A percentile compares a stretch with the other conserved stretches of the same genome.
phyloP scores from a whole-genome alignment of 148 eudicot species.

The Rhododendron simsii region DNA sequence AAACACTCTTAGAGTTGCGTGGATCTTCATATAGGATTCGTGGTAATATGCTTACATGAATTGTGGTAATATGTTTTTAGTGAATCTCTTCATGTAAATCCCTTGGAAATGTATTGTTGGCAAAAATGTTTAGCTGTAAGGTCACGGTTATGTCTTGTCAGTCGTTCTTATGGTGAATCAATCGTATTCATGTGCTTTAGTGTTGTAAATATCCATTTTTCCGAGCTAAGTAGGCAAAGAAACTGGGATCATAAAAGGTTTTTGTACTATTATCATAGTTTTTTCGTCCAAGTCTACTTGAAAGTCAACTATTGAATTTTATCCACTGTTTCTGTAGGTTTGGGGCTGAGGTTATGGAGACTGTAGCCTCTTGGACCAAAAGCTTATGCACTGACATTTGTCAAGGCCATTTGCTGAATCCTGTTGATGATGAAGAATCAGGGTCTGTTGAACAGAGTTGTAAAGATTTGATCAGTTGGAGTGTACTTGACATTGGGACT shows the following conservation, averaged over 20 bases:
- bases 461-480: conserved; percentile 63
- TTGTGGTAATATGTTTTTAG: background rate
- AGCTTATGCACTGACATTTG: conserved; percentile 61
- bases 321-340: conserved; percentile 46
- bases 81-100: conserved; percentile 1
- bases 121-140: background rate
- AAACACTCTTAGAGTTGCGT: background rate
- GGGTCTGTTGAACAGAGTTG: conserved; percentile 41
- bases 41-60: background rate
- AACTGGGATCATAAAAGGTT: background rate
- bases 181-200: background rate
- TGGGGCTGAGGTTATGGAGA: conserved; percentile 98
- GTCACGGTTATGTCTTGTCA: background rate
- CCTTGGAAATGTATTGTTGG: background rate
- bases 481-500: conserved; percentile 93
- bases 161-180: background rate
- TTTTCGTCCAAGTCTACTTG: background rate
- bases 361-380: conserved; percentile 87
- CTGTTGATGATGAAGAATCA: conserved; percentile 34
- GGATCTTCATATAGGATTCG: background rate
- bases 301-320: background rate
- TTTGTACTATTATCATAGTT: background rate
- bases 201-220: background rate
- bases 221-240: background rate
- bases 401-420: conserved; percentile 48